These are phyloP conservation scores for Metrosideros polymorpha DNA, from an alignment of 441 rosid genomes.

Conservation along the genomic window DNA sequence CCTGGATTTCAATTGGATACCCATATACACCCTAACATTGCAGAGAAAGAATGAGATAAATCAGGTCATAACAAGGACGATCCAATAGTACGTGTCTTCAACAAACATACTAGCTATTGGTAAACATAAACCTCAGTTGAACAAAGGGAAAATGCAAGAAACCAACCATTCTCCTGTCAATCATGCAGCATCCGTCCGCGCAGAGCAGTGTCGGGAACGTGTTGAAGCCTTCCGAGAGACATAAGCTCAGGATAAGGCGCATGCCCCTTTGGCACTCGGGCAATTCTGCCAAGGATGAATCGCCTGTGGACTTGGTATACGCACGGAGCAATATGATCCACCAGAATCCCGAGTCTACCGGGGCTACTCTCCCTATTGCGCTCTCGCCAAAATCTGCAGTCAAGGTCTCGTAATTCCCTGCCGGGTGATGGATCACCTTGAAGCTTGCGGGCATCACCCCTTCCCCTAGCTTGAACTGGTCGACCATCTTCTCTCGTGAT, in stretches of 20 bases:
- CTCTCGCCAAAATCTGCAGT: constrained; percentile 94
- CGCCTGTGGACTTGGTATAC: constrained; percentile 85
- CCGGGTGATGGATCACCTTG: constrained; percentile 83
- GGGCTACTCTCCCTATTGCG: constrained; percentile 96
- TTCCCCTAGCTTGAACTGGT: constrained; percentile 88
- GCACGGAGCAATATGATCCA: constrained; percentile 92
- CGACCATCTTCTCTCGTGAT: constrained; percentile 92
- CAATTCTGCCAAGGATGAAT: constrained; percentile 69
- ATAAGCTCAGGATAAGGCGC: constrained; percentile 73
- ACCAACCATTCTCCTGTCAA: constrained; percentile 94
- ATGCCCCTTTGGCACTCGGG: constrained; percentile 97
- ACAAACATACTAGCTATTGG: neutral
- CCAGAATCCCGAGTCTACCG: constrained; percentile 97
- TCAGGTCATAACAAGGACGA: neutral
- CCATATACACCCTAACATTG: constrained; percentile 78
- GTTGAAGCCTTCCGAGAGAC: constrained; percentile 87
- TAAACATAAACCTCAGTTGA: neutral
- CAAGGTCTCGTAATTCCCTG: constrained; percentile 60
- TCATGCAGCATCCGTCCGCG: constrained; percentile 96
- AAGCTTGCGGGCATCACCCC: constrained; percentile 98
- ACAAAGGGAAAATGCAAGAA: neutral
- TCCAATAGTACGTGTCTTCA: neutral
- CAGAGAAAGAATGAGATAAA: neutral
- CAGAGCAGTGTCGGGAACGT: constrained; percentile 94
- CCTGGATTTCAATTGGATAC: constrained; percentile 87